phyloP scores from a whole-genome alignment of 768 basidiomycete species.

The Dentipellis sp. region DNA sequence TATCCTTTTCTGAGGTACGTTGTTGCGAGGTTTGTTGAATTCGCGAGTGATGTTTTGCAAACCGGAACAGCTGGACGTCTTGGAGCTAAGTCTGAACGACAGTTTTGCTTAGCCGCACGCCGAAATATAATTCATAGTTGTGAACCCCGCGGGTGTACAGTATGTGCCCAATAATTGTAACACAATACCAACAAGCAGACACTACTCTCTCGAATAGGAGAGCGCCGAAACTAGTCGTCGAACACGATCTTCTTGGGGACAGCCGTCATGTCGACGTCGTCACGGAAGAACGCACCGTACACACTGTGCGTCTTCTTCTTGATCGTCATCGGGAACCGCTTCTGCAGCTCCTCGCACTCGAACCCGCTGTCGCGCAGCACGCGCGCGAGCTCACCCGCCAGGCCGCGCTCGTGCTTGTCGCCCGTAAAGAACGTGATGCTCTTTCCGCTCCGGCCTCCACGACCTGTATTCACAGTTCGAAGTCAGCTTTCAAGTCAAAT shows the following conservation, averaged over 20 bases:
- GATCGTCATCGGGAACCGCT: slow-evolving; percentile 91
- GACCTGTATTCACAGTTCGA: slow-evolving; percentile 37
- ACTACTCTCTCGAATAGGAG: too few relatives aligned
- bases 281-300: slow-evolving; percentile 81
- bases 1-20: too few relatives aligned
- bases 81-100: too few relatives aligned
- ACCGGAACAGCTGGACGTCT: too few relatives aligned
- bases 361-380: slow-evolving; percentile 86
- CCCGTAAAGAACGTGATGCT: slow-evolving; percentile 98
- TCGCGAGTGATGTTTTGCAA: too few relatives aligned
- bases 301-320: slow-evolving; percentile 91
- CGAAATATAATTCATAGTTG: too few relatives aligned
- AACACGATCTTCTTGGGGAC: slow-evolving; percentile 77
- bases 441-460: slow-evolving; percentile 83
- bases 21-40: too few relatives aligned
- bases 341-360: slow-evolving; percentile 63
- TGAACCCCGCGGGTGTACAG: too few relatives aligned
- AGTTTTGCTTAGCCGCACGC: too few relatives aligned
- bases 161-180: too few relatives aligned
- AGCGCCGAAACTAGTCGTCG: slow-evolving; percentile 2
- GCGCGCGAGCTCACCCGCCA: slow-evolving; percentile 90
- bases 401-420: slow-evolving; percentile 70
- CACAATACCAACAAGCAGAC: too few relatives aligned
- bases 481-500: neutral
- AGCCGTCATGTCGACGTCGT: slow-evolving; percentile 50